Base-by-base conservation (phyloP, 345 rosid species). In the Linum tenue region DNA sequence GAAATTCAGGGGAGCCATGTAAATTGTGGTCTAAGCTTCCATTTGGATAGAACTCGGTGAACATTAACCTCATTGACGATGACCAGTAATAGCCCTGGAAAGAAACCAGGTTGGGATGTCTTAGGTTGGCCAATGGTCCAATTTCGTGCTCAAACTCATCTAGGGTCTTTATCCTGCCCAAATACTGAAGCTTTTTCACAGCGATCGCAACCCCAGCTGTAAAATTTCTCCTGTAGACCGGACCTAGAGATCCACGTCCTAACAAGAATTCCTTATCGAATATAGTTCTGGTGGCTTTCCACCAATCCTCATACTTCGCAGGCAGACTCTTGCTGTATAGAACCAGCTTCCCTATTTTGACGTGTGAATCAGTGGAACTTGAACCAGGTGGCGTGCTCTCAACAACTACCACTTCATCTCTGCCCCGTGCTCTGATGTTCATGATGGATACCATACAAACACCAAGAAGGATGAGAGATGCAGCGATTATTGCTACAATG, bases 81-180 rank as follows among this genome's bases (percentile, higher is more conserved):
- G 99, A 94, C 83, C 96, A 90, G 77, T 90, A 94, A 65, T 86
- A 88, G 67, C 97, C 99, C 73, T 86, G 99, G 68, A 86, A 81
- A 39, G 92, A 72, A 72, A 86, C 91, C 56, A 94, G 79, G 80
- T 88, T 90, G 3, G 69, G 83, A 69, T 94, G 97, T 44, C 63
- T 77, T 58, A 94, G 77, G 80, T 83, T 85, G 51, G 94, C 88
- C 12, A 94, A 78, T 61, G 86, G 79, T 67, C 90, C 90, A 9
- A 94, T 81, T 72, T 84, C 99, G 55, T 88, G 89, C 83, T 94
- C 95, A 62, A 94, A 90, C 65, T 94, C 97, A 68, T 90, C 97
- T 77, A 85, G 97, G 75, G 68, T 85, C 81, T 91, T 84, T 64
- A 90, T 85, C 70, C 97, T 86, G 69, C 96, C 96, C 40, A 88